phyloP scores from a whole-genome alignment of 1,284 basidiomycete species.

The Psilocybe mexicana region DNA sequence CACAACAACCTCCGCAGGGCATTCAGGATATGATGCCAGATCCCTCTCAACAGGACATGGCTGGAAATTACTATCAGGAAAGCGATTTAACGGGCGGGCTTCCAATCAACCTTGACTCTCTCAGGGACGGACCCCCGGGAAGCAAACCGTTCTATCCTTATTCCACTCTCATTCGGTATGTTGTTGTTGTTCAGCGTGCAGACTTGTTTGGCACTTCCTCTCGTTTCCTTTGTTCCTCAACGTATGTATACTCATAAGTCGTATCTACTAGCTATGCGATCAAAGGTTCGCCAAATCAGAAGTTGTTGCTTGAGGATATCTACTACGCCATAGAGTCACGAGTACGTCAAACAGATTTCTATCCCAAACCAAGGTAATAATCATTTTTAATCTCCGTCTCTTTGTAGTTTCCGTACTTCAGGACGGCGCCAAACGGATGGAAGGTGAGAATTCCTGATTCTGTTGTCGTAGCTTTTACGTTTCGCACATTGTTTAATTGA shows the following conservation, averaged over 20 bases:
- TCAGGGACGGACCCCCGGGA: constrained; percentile 79
- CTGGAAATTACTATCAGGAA: constrained; percentile 68
- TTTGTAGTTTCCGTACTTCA: constrained; percentile 78
- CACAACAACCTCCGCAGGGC: constrained; percentile 41
- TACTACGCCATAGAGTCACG: constrained; percentile 86
- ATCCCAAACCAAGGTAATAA: constrained; percentile 11
- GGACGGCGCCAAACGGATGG: constrained; percentile 80
- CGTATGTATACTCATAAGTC: constrained; percentile 18
- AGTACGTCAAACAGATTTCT: constrained; percentile 43
- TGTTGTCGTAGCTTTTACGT: neutral
- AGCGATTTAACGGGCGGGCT: constrained; percentile 77
- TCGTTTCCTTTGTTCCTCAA: constrained; percentile 4
- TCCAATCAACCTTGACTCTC: constrained; percentile 80
- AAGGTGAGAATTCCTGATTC: constrained; percentile 57
- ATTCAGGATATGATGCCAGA: constrained; percentile 50
- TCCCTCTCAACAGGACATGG: constrained; percentile 45
- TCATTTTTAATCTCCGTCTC: constrained; percentile 9
- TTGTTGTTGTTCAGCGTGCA: constrained; percentile 23
- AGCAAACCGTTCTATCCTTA: constrained; percentile 87
- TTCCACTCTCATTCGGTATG: constrained; percentile 81
- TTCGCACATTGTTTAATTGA: constrained; percentile 2
- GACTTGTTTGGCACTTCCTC: constrained; percentile 1
- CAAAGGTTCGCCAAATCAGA: constrained; percentile 83
- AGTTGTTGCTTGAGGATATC: constrained; percentile 79
- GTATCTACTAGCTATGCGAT: constrained; percentile 67